Evolutionary conservation across 768 basidiomycete genomes (phyloP).

Genomic region (Tubosaeta sp.): DNA sequence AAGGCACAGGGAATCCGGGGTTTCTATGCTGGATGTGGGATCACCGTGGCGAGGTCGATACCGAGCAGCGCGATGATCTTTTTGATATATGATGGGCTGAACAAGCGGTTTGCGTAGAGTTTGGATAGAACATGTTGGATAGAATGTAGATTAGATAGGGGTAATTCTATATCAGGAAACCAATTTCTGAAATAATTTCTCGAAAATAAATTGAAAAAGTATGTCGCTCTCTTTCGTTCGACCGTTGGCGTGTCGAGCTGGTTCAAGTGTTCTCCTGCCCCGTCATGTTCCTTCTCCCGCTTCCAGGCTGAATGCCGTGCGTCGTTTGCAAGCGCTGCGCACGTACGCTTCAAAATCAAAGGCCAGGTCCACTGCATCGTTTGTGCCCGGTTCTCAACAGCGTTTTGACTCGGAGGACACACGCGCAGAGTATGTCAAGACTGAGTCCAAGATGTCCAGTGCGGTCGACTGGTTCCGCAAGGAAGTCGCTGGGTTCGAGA

Average conservation of each 20-base stretch:
- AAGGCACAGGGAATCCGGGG: conserved; percentile 72
- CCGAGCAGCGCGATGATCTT: conserved; percentile 94
- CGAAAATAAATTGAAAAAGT: neutral
- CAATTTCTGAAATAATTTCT: neutral
- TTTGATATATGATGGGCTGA: conserved; percentile 82
- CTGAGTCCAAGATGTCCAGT: conserved; percentile 59
- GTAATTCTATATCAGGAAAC: neutral
- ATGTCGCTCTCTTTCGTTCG: conserved; percentile 1
- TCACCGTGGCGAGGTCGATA: conserved; percentile 80
- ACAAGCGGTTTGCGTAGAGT: conserved; percentile 42
- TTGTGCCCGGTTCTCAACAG: conserved; percentile 67
- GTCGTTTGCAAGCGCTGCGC: conserved; percentile 7
- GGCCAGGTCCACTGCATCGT: conserved; percentile 48
- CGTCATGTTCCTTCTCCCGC: neutral
- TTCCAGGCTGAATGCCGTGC: neutral
- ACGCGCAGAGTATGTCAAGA: conserved; percentile 56
- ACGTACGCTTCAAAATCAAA: conserved; percentile 29
- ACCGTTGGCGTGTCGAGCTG: neutral
- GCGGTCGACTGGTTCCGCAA: conserved; percentile 73
- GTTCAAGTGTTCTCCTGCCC: neutral
- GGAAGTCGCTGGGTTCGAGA: conserved; percentile 68
- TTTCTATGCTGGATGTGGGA: conserved; percentile 88
- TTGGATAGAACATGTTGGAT: neutral
- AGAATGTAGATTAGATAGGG: neutral
- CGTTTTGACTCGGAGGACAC: conserved; percentile 51